Evolutionary conservation across 1,139 yeast species (phyloP), one percentile per base, ranked within the genome.

Genomic region (Ogataea hybrid): DNA sequence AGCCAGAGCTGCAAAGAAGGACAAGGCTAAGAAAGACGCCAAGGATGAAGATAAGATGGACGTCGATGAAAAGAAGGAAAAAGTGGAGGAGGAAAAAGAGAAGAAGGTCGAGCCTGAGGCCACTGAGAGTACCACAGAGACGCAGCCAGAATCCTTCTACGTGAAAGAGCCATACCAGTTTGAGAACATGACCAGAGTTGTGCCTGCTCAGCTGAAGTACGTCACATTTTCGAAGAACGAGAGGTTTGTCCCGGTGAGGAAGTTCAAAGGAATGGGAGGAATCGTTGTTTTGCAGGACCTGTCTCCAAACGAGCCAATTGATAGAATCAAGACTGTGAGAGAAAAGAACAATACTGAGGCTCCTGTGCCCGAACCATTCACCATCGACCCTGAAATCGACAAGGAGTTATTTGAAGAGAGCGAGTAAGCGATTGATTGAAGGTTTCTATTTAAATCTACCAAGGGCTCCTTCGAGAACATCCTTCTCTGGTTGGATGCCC

Each of bases 161-260:
- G 57, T 74, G 43, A 74, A 79, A 59, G 76, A 73, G 28, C 82
- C 87, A 34, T 88, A 77, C 67, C 78, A 77, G 60, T 71, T 90
- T 45, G 75, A 75, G 34, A 92, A 92, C 63, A 72, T 90, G 75
- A 76, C 94, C 12, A 79, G 99, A 57, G 96, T 92, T 2, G 71
- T 94, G 48, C 97, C 97, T n/a, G 77, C 82, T 33, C 98, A 94
- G 68, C 71, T 90, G 46, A 84, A 81, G 63, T 88, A 82, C 65
- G 79, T 92, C 38, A 75, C 95, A 3, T 89, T 92, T 62, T 69
- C 75, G 35, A 82, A 82, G 58, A 84, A 80, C 50, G 84, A 79
- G 41, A 77, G 96, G 57, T 92, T 84, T 64, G 75, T 73, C 27
- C 97, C 98, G 6, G 84, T 89, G 14, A 81, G 95, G 60, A 83